Evolutionary conservation across 345 rosid genomes (phyloP).

Genomic region (Pistacia atlantica): DNA sequence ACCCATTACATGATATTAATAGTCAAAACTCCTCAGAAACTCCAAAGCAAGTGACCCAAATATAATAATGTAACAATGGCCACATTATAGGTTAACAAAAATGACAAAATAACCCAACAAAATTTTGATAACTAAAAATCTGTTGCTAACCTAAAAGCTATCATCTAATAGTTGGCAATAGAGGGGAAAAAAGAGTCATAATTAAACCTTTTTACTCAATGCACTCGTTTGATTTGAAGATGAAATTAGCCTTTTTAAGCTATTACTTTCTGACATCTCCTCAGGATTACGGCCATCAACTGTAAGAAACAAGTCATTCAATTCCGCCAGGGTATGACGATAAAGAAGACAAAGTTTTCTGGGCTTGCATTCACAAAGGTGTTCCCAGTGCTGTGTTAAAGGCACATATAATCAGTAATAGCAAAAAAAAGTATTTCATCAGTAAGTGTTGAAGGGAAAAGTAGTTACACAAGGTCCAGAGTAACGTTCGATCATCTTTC

Average conservation of each 20-base stretch:
- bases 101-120: too few species aligned
- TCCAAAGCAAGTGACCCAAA: neutral
- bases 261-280: constrained; percentile 36
- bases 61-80: neutral
- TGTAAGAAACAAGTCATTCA: constrained; percentile 52
- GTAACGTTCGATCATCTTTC: neutral
- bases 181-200: neutral
- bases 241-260: constrained; percentile 38
- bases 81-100: neutral
- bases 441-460: neutral
- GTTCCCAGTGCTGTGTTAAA: constrained; percentile 82
- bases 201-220: constrained; percentile 64
- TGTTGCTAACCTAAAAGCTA: neutral
- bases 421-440: neutral
- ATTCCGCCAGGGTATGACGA: constrained; percentile 79
- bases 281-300: constrained; percentile 39
- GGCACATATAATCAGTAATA: constrained; percentile 21
- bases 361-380: constrained; percentile 85
- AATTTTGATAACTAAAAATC: neutral
- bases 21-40: neutral
- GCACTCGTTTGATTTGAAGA: constrained; percentile 41
- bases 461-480: neutral
- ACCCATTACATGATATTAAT: constrained; percentile 15
- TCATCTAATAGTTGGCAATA: neutral
- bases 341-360: constrained; percentile 66